Evolutionary conservation across 2,329 filamentous ascomycete genomes (phyloP).

Genomic region (Myriosclerotinia duriaeana): DNA sequence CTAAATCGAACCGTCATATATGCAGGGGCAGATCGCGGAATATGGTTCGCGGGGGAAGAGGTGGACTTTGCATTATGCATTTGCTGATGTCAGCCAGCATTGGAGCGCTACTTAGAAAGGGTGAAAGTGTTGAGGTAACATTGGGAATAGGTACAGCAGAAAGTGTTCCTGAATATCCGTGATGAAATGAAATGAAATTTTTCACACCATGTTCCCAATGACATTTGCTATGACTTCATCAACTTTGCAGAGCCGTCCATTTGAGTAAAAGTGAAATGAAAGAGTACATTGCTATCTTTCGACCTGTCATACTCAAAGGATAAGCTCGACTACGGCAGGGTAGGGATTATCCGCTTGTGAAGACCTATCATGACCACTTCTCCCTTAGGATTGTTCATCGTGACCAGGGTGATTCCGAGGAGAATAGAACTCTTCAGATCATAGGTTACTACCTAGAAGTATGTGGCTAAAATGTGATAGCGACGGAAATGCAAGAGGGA

Average conservation of each 20-base stretch:
- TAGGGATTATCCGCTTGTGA: not conserved
- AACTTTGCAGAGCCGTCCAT: not conserved
- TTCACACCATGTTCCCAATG: not conserved
- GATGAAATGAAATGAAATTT: not conserved
- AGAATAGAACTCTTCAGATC: not conserved
- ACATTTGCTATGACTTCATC: not conserved
- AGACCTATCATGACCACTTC: not conserved
- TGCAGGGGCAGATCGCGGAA: slow-evolving; percentile 16
- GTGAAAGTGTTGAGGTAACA: not conserved
- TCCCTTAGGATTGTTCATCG: not conserved
- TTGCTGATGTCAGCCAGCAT: slow-evolving; percentile 18
- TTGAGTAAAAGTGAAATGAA: slow-evolving; percentile 1
- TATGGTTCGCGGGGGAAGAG: slow-evolving; percentile 7
- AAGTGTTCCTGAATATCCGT: slow-evolving; percentile 5
- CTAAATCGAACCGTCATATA: slow-evolving; percentile 2
- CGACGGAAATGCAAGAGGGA: slow-evolving; percentile 1
- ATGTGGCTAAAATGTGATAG: slow-evolving; percentile 6
- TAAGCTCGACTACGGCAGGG: slow-evolving; percentile 6
- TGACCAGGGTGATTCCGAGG: not conserved
- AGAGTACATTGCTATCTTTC: not conserved
- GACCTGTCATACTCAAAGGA: slow-evolving; percentile 15
- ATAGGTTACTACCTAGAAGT: not conserved
- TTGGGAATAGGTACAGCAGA: not conserved
- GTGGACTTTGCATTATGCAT: not conserved
- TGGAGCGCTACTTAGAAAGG: not conserved